Percentiles rank a stretch among this genome's conserved stretches.
Conservation (phyloP, 371 early-diverging fungal species). For the Enterocytospora artemiae region DNA sequence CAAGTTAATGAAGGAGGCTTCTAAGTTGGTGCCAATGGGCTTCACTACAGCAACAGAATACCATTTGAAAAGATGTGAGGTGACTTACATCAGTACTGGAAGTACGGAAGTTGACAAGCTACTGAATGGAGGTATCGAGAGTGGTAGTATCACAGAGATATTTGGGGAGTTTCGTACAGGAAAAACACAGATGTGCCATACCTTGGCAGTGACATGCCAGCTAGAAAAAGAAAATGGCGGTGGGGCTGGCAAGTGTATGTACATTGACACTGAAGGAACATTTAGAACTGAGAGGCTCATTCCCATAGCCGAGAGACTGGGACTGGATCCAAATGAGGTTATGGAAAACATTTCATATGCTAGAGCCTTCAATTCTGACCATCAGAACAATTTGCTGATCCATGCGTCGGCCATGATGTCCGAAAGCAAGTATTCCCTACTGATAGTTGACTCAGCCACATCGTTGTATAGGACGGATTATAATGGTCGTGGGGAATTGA, state of each 20-base stretch:
- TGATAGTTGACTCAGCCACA: slow-evolving; percentile 90
- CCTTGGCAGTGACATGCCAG: slow-evolving; percentile 89
- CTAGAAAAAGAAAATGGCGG: slow-evolving; percentile 74
- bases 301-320: slow-evolving; percentile 78
- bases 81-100: slow-evolving; percentile 81
- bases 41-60: slow-evolving; percentile 89
- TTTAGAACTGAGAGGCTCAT: slow-evolving; percentile 82
- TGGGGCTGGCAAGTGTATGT: slow-evolving; percentile 85
- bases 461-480: slow-evolving; percentile 92
- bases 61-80: slow-evolving; percentile 71
- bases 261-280: slow-evolving; percentile 96
- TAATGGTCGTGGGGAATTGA: slow-evolving; percentile 87
- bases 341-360: slow-evolving; percentile 89
- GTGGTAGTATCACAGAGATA: slow-evolving; percentile 92
- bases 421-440: slow-evolving; percentile 70
- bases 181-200: slow-evolving; percentile 95
- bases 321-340: slow-evolving; percentile 72
- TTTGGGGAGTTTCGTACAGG: slow-evolving; percentile 99
- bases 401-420: slow-evolving; percentile 92
- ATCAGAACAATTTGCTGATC: slow-evolving; percentile 75
- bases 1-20: slow-evolving; percentile 82
- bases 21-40: slow-evolving; percentile 83
- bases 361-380: slow-evolving; percentile 89
- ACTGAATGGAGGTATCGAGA: slow-evolving; percentile 88
- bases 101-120: slow-evolving; percentile 83